These are phyloP conservation scores for Darksidea phi DNA, from an alignment of 495 filamentous ascomycete genomes.

Conservation along the genomic window DNA sequence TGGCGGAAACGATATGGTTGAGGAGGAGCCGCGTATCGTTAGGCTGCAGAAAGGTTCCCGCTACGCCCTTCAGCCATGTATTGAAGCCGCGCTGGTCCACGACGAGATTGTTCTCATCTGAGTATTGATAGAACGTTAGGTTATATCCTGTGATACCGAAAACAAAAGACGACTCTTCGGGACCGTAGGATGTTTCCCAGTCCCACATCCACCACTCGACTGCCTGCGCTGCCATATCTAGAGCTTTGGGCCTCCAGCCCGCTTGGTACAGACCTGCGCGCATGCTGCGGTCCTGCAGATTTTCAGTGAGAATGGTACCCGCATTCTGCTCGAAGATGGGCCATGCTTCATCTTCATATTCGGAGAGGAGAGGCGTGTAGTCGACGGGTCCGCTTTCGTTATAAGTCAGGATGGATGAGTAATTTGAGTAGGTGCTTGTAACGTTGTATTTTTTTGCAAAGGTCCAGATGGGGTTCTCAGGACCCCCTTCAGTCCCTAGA, in stretches of 20 bases:
- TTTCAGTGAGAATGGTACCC: constrained; percentile 57
- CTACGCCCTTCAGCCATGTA: constrained; percentile 59
- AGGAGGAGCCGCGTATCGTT: constrained; percentile 61
- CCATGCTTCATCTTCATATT: constrained; percentile 55
- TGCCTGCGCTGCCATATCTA: constrained; percentile 57
- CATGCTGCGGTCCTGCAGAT: constrained; percentile 62
- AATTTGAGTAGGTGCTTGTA: constrained; percentile 63
- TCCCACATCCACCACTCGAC: constrained; percentile 65
- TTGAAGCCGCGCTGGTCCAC: constrained; percentile 69
- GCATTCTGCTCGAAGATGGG: constrained; percentile 54
- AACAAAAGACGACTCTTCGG: constrained; percentile 44
- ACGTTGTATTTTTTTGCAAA: constrained; percentile 64
- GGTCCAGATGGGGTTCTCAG: constrained; percentile 69
- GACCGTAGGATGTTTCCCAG: constrained; percentile 45
- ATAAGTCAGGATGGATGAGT: constrained; percentile 50
- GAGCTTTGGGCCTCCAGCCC: constrained; percentile 62
- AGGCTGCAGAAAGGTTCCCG: constrained; percentile 57
- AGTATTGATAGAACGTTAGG: constrained; percentile 46
- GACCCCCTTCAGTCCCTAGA: constrained; percentile 54
- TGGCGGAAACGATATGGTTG: constrained; percentile 58
- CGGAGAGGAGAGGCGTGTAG: constrained; percentile 48
- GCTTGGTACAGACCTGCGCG: constrained; percentile 60
- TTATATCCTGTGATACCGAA: constrained; percentile 45
- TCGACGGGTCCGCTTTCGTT: constrained; percentile 31
- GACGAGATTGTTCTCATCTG: constrained; percentile 65